Base-by-base conservation (phyloP, 148 eudicot genomes). In the Vaccinium darrowii region DNA sequence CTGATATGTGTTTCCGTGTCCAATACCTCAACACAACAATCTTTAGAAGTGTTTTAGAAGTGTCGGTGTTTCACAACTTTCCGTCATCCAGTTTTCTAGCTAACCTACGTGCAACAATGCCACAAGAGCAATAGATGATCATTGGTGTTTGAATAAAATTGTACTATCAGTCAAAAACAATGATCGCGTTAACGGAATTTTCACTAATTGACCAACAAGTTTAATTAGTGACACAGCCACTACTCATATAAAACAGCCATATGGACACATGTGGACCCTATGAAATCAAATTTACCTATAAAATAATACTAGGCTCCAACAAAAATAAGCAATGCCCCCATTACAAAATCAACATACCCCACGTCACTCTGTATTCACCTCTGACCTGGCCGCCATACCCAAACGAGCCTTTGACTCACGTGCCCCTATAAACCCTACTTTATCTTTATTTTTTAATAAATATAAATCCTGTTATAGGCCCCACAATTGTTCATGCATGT, bases 311-410 rank as follows among this genome's bases (percentile, higher is more conserved):
- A 36, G 23, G 21, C n/a, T 8, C 78, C 78, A 5, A 15, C n/a
- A 16, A 15, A 36, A 36, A 33, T 33, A 15, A 16, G 7, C 23
- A 65, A 39, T 14, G 52, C 39, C 49, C 49, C 1, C 36, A 7
- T 12, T 39, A 19, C 6, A 43, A 43, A 43, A 43, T 8, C 52
- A 15, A 14, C 0, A 16, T 0, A 15, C 2, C 76, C 79, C 39
- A 39, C 69, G 33, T 58, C 53, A 58, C 21, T 4, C 7, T 16
- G 16, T 57, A 5, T 57, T 57, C 21, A 5, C 3, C 4, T 63
- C 30, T 43, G 83, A 62, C 75, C 75, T 23, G 58, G 83, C 83
- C 83, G 83, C 76, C 83, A 49, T n/a, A 51, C 75, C 58, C 43
- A 47, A 65, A 3, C 1, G 9, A 63, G 12, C 75, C 75, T 63